Evolutionary conservation across 23 red algal genomes (phyloP).

Genomic region (Agarophyton chilense): DNA sequence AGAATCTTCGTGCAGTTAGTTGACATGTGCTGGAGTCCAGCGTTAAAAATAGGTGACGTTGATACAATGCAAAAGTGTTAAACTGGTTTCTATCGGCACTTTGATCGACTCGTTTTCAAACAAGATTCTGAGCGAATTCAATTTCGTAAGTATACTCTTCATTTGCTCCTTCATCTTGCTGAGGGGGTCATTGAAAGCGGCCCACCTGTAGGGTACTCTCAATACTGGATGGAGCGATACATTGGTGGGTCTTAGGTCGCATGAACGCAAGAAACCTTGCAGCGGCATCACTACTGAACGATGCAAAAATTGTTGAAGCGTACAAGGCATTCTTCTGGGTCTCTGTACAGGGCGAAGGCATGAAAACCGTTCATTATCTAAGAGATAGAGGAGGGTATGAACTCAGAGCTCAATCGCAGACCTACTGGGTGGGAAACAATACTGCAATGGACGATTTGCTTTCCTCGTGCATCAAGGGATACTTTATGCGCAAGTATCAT

Average conservation of each 20-base stretch:
- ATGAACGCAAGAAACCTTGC: background rate
- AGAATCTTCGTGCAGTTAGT: background rate
- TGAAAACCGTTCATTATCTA: background rate
- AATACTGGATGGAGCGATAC: conserved; percentile 34
- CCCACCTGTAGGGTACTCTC: background rate
- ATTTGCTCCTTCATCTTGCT: background rate
- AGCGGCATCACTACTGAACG: background rate
- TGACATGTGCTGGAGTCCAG: background rate
- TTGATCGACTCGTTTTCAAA: conserved; percentile 8
- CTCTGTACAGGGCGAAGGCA: background rate
- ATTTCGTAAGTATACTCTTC: background rate
- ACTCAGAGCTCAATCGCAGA: background rate
- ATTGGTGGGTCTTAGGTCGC: too few relatives aligned
- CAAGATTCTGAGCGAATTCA: background rate
- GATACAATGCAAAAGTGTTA: background rate
- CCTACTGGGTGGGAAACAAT: too few relatives aligned
- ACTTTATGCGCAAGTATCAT: conserved; percentile 20
- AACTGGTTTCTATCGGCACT: conserved; percentile 2
- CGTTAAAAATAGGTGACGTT: background rate
- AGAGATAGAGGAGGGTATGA: background rate
- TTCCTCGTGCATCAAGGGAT: too few relatives aligned
- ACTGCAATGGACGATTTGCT: too few relatives aligned
- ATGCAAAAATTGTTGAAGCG: background rate
- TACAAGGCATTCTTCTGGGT: conserved; percentile 18
- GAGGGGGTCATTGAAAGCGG: background rate